Evolutionary conservation across 2,329 filamentous ascomycete species (phyloP).

Genomic region (Phymatotrichopsis omnivora): DNA sequence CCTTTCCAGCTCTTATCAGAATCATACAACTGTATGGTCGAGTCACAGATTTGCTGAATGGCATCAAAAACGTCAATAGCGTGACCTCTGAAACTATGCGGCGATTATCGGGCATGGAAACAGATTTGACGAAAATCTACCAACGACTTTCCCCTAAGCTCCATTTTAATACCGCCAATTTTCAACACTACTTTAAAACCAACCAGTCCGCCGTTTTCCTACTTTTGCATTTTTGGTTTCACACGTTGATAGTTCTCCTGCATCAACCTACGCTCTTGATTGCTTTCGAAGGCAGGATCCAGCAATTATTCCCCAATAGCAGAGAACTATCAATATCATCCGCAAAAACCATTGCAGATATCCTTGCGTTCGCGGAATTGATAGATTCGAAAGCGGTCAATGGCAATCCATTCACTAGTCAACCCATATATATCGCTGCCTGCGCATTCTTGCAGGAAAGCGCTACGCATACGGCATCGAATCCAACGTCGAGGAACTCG

Average conservation of each 20-base stretch:
- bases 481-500: conserved; percentile 51
- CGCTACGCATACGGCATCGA: conserved; percentile 56
- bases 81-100: conserved; percentile 65
- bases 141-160: conserved; percentile 64
- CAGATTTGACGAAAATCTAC: conserved; percentile 60
- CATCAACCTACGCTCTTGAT: conserved; percentile 76
- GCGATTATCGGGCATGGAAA: conserved; percentile 66
- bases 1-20: conserved; percentile 68
- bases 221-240: conserved; percentile 79
- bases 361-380: conserved; percentile 72
- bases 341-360: conserved; percentile 84
- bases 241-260: conserved; percentile 72
- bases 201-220: conserved; percentile 82
- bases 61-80: conserved; percentile 51
- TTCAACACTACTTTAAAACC: conserved; percentile 69
- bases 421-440: conserved; percentile 84
- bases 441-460: conserved; percentile 83
- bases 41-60: conserved; percentile 75
- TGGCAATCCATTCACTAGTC: conserved; percentile 79
- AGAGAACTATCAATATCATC: conserved; percentile 62
- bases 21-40: conserved; percentile 80
- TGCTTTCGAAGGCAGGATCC: conserved; percentile 58
- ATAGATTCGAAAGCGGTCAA: conserved; percentile 79
- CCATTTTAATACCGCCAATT: conserved; percentile 77
- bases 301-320: conserved; percentile 68